Conservation (phyloP, 768 basidiomycete species). For the Baorangia bicolor region DNA sequence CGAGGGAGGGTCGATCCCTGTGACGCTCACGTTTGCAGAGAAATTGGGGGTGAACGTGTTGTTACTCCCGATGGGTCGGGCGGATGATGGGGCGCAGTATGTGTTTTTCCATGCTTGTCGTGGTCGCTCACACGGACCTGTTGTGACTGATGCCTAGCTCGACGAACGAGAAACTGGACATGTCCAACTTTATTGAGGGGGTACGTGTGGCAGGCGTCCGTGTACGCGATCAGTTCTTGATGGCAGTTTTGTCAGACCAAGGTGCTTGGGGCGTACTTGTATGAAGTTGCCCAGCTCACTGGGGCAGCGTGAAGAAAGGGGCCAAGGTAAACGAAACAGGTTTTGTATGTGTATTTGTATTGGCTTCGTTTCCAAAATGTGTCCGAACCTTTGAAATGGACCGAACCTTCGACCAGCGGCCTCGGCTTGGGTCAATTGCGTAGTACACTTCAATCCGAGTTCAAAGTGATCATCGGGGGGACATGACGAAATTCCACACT, state of each 20-base stretch:
- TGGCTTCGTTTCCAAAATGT: background rate
- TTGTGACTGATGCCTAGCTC: conserved; percentile 49
- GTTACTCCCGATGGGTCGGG: conserved; percentile 89
- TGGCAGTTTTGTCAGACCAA: conserved; percentile 23
- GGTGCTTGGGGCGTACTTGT: conserved; percentile 34
- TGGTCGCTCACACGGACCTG: background rate
- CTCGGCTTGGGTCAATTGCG: too few species aligned
- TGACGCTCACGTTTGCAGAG: conserved; percentile 92
- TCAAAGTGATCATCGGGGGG: too few species aligned
- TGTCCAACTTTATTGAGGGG: conserved; percentile 83
- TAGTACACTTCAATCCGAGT: too few species aligned
- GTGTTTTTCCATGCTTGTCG: conserved; percentile 28
- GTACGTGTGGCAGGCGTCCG: conserved; percentile 41
- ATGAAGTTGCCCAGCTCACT: conserved; percentile 28
- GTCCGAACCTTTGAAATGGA: background rate
- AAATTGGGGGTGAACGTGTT: conserved; percentile 83
- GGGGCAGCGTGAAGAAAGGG: conserved; percentile 11
- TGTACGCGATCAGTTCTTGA: background rate
- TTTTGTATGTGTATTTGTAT: background rate
- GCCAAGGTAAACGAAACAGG: background rate
- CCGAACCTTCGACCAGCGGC: too few species aligned
- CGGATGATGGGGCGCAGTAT: conserved; percentile 92
- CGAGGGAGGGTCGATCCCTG: conserved; percentile 94
- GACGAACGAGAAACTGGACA: conserved; percentile 94
- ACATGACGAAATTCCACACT: too few species aligned